Percentiles rank a stretch among this genome's conserved stretches.
phyloP scores from a whole-genome alignment of 176 grass and related monocot genomes.

The Otatea glauca region DNA sequence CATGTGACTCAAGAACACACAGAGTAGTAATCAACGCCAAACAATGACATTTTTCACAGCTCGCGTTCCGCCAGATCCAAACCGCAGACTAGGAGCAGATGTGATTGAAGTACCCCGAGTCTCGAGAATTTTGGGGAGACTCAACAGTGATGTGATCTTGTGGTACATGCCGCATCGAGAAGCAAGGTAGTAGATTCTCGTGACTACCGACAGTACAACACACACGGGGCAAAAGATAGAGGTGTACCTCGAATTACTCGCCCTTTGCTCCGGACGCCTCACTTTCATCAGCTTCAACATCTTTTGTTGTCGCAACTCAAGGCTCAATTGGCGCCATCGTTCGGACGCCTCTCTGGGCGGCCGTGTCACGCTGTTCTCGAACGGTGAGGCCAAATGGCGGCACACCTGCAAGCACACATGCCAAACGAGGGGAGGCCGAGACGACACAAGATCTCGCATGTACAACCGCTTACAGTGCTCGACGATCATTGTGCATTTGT shows the following conservation, averaged over 20 bases:
- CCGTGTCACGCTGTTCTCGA: neutral
- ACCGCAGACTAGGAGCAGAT: conserved; percentile 7
- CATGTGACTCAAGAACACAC: neutral
- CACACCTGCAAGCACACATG: no score
- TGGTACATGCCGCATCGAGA: conserved; percentile 25
- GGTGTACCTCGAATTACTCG: neutral
- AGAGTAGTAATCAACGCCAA: neutral
- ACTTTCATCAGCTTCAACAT: neutral
- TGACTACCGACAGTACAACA: conserved; percentile 12
- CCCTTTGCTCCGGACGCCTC: neutral
- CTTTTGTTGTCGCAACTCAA: neutral
- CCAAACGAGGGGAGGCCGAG: no score
- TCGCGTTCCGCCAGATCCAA: neutral
- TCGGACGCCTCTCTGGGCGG: neutral
- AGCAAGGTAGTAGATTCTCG: neutral
- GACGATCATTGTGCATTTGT: no score
- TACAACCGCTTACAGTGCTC: no score
- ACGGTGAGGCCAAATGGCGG: neutral
- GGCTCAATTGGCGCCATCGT: no score
- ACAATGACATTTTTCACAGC: neutral
- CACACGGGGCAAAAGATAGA: neutral
- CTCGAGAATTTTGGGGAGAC: neutral
- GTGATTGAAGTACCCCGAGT: neutral
- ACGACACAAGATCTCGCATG: no score
- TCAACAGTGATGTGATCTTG: conserved; percentile 20